These are phyloP conservation scores for Cyberlindnera misumaiensis DNA, from an alignment of 805 yeast species.

Conservation along the genomic window DNA sequence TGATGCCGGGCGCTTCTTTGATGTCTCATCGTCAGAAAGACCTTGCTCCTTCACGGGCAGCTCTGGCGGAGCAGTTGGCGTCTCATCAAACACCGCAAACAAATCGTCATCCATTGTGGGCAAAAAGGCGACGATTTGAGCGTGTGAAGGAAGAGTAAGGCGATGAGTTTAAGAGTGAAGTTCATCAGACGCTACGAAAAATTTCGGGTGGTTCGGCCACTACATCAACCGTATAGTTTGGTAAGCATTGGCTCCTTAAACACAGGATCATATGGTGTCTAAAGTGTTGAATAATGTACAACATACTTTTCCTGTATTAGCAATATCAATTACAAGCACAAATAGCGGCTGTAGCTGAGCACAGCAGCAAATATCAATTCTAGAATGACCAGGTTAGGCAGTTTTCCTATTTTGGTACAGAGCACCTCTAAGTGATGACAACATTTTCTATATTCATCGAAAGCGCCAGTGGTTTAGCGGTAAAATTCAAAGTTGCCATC, in stretches of 20 bases:
- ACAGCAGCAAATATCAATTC: neutral
- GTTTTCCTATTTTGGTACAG: neutral
- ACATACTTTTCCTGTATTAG: too few relatives aligned
- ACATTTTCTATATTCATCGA: neutral
- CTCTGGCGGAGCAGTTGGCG: conserved; percentile 31
- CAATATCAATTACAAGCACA: too few relatives aligned
- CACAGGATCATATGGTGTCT: neutral
- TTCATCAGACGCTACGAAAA: conserved; percentile 1
- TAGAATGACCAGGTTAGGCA: neutral
- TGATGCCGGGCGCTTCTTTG: conserved; percentile 21
- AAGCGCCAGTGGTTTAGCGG: conserved; percentile 51
- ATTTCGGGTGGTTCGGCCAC: conserved; percentile 8
- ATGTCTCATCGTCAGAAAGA: conserved; percentile 12
- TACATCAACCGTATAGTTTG: neutral
- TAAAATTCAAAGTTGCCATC: conserved; percentile 52
- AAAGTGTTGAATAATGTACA: neutral
- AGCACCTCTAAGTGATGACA: neutral
- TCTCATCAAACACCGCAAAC: conserved; percentile 57
- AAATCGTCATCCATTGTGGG: conserved; percentile 40
- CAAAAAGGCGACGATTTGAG: too few relatives aligned
- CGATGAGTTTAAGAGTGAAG: neutral
- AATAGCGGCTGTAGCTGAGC: too few relatives aligned
- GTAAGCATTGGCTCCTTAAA: neutral
- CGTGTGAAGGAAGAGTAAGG: neutral
- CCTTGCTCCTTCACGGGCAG: conserved; percentile 8